These are phyloP conservation scores for Artemisia argyi DNA, from an alignment of 129 eudicot genomes.

Conservation along the genomic window DNA sequence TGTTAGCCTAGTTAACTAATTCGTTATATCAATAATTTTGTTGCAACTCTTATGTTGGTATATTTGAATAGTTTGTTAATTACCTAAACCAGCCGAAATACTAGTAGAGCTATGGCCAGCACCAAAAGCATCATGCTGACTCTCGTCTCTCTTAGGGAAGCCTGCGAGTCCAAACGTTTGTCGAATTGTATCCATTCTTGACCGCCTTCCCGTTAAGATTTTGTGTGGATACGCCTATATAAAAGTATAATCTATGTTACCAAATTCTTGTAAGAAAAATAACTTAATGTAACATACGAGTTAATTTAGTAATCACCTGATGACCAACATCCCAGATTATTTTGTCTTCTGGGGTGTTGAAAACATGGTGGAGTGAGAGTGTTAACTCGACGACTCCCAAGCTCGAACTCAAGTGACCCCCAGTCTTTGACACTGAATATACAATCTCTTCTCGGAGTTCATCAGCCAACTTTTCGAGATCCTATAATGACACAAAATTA, in stretches of 20 bases:
- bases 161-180: slow-evolving; percentile 73
- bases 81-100: slow-evolving; percentile 79
- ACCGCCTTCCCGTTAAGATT: slow-evolving; percentile 73
- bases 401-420: slow-evolving; percentile 77
- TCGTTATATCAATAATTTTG: no score
- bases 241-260: neutral
- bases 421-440: slow-evolving; percentile 54
- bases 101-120: slow-evolving; percentile 82
- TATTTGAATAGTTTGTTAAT: neutral
- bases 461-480: slow-evolving; percentile 46
- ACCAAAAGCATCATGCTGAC: slow-evolving; percentile 75
- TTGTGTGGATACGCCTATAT: slow-evolving; percentile 68
- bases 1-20: no score
- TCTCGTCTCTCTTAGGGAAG: slow-evolving; percentile 74
- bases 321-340: slow-evolving; percentile 87
- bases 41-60: no score
- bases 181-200: slow-evolving; percentile 62
- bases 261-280: neutral
- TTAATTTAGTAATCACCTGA: slow-evolving; percentile 40
- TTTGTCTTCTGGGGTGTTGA: slow-evolving; percentile 55
- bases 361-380: slow-evolving; percentile 68
- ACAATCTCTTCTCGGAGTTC: slow-evolving; percentile 69
- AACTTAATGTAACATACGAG: neutral
- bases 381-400: slow-evolving; percentile 70
- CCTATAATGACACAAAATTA: slow-evolving; percentile 25